phyloP scores from a whole-genome alignment of 2,329 filamentous ascomycete genomes.

The Pseudocercospora crystallina region DNA sequence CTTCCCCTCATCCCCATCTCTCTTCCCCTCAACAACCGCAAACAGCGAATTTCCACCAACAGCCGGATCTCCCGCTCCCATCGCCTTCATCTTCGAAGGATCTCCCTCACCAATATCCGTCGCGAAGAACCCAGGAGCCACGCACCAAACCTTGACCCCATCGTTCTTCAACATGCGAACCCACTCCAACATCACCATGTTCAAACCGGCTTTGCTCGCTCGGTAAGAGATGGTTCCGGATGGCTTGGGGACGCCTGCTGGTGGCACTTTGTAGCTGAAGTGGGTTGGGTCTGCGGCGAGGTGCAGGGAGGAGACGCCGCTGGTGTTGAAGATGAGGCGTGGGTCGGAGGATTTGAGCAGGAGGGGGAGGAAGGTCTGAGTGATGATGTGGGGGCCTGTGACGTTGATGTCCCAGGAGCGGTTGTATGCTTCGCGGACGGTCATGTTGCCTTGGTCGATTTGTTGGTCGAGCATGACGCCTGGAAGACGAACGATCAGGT shows the following conservation, averaged over 20 bases:
- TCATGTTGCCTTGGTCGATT: slow-evolving; percentile 22
- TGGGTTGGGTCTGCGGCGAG: not conserved
- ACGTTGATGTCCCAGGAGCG: slow-evolving; percentile 46
- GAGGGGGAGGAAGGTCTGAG: slow-evolving; percentile 44
- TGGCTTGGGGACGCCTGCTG: not conserved
- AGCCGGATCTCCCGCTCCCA: not conserved
- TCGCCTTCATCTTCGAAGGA: not conserved
- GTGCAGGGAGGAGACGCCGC: not conserved
- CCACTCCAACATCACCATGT: slow-evolving; percentile 1
- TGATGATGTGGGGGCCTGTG: slow-evolving; percentile 41
- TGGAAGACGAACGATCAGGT: not conserved
- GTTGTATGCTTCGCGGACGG: slow-evolving; percentile 33
- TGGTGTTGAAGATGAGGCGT: slow-evolving; percentile 46
- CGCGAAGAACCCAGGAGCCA: not conserved
- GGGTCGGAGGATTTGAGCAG: slow-evolving; percentile 49
- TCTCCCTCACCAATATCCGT: slow-evolving; percentile 1
- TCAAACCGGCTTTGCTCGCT: not conserved
- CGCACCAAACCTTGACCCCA: slow-evolving; percentile 1
- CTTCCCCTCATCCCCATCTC: not conserved
- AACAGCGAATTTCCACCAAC: not conserved
- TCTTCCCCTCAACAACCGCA: not conserved
- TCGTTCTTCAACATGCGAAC: slow-evolving; percentile 1
- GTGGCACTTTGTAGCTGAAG: not conserved
- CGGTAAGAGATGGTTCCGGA: not conserved
- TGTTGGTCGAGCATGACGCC: slow-evolving; percentile 33